Conservation (phyloP, 257 asterid species). For the Jacaranda mimosifolia region DNA sequence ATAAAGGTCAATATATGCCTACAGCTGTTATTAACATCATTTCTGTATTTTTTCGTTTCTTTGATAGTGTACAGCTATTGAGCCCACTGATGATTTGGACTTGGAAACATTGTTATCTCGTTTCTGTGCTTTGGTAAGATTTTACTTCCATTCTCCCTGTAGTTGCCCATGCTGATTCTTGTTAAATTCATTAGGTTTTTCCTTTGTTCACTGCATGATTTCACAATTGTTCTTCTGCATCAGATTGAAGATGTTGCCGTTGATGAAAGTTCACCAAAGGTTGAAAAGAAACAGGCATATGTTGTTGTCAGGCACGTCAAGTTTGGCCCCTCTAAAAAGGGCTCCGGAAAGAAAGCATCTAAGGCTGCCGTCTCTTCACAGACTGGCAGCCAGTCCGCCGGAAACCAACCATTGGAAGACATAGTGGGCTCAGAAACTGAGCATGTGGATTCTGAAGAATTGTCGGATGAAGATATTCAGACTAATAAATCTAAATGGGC, state of each 20-base stretch:
- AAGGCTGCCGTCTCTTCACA: conserved; percentile 32
- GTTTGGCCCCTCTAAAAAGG: conserved; percentile 70
- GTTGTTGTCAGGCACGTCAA: conserved; percentile 75
- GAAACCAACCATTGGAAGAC: conserved; percentile 26
- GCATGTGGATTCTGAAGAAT: conserved; percentile 39
- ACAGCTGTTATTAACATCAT: conserved; percentile 16
- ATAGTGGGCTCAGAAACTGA: conserved; percentile 32
- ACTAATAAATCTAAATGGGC: conserved; percentile 43
- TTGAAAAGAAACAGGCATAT: conserved; percentile 72
- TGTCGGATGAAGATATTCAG: conserved; percentile 40
- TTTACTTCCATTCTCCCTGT: conserved; percentile 28
- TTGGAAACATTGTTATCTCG: conserved; percentile 63
- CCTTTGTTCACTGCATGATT: neutral
- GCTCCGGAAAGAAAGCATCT: conserved; percentile 63
- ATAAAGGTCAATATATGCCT: neutral
- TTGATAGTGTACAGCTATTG: conserved; percentile 69
- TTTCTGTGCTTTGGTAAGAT: conserved; percentile 70
- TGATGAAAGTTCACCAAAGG: conserved; percentile 62
- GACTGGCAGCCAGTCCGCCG: neutral
- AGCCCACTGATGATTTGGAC: conserved; percentile 48
- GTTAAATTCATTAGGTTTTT: too few relatives aligned
- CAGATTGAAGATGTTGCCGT: conserved; percentile 75
- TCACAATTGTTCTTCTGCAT: conserved; percentile 28
- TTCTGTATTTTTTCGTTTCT: conserved; percentile 32
- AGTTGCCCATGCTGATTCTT: conserved; percentile 4